Percentiles rank a stretch among this genome's conserved stretches.
Conservation (phyloP, 169 alveolate genomes). For the Babesia ovata region DNA sequence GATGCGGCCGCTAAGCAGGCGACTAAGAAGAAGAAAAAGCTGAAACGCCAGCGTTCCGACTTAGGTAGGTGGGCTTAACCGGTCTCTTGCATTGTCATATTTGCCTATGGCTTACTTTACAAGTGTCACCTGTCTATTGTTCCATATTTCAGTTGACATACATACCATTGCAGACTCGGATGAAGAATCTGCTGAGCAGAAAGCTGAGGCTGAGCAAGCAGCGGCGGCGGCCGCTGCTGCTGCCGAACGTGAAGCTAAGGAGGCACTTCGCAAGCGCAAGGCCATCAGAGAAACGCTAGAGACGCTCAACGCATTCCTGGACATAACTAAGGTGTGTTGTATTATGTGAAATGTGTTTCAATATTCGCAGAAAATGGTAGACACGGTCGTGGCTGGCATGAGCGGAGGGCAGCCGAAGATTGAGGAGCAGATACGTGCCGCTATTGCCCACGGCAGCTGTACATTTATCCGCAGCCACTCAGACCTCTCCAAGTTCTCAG, state of each 20-base stretch:
- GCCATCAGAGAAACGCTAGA: constrained; percentile 24
- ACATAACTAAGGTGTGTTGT: constrained; percentile 32
- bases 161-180: constrained; percentile 2
- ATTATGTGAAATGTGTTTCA: background rate
- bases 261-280: constrained; percentile 36
- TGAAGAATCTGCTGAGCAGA: background rate
- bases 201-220: constrained; percentile 5
- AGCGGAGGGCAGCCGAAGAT: constrained; percentile 14
- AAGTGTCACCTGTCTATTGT: background rate
- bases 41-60: constrained; percentile 31
- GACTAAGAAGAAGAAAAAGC: constrained; percentile 37
- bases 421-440: constrained; percentile 7
- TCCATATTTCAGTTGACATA: too few relatives aligned
- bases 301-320: constrained; percentile 22
- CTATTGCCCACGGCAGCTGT: constrained; percentile 37
- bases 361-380: background rate
- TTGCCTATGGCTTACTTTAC: background rate
- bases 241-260: constrained; percentile 35
- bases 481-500: constrained; percentile 12
- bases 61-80: constrained; percentile 29
- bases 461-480: constrained; percentile 37
- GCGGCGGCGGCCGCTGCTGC: constrained; percentile 36
- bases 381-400: constrained; percentile 14
- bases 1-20: background rate
- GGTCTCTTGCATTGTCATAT: background rate